A percentile compares a stretch with the other conserved stretches of the same genome.
phyloP scores from a whole-genome alignment of 83 land plant genomes.

The Picea abies region DNA sequence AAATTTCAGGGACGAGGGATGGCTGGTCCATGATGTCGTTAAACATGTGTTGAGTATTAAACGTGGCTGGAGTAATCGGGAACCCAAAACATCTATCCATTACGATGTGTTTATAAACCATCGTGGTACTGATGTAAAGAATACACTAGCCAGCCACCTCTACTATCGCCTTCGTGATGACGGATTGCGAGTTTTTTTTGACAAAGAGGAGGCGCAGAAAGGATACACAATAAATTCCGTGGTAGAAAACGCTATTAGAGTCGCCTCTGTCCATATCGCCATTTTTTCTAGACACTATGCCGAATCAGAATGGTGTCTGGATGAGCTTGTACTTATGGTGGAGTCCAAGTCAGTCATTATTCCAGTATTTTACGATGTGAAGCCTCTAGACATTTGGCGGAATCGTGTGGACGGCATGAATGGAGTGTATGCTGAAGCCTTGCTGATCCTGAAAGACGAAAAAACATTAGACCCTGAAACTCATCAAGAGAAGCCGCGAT shows the following conservation, averaged over 20 bases:
- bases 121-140: neutral
- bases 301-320: neutral
- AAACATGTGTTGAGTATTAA: too few relatives aligned
- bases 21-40: too few relatives aligned
- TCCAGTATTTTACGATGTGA: too few relatives aligned
- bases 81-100: too few relatives aligned
- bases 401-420: neutral
- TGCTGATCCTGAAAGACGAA: too few relatives aligned
- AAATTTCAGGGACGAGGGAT: too few relatives aligned
- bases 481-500: too few relatives aligned
- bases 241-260: neutral
- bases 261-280: neutral
- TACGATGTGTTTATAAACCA: neutral
- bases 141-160: neutral
- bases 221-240: neutral
- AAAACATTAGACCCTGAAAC: too few relatives aligned
- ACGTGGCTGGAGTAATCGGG: too few relatives aligned
- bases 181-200: neutral
- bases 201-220: neutral
- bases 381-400: neutral
- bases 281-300: neutral
- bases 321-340: neutral
- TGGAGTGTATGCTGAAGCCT: neutral
- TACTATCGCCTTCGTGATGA: neutral
- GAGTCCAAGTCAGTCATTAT: too few relatives aligned